Evolutionary conservation across 208 protist species (phyloP).

Genomic region (Wallacemonas sp.): DNA sequence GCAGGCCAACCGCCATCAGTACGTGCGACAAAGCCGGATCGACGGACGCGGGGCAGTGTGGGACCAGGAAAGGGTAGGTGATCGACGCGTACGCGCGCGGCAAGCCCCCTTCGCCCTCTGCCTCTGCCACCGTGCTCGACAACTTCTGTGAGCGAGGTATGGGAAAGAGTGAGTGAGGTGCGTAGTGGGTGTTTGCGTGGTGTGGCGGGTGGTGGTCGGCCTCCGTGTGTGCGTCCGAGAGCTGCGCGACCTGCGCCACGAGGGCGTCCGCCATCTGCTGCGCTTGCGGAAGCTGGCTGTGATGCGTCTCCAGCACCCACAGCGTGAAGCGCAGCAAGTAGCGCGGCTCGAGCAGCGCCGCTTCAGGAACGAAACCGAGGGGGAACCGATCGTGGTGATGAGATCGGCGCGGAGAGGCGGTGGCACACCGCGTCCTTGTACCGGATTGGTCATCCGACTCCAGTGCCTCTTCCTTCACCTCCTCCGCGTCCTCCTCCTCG

Average conservation of each 20-base stretch:
- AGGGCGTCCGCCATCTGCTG: not conserved
- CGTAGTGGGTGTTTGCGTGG: not conserved
- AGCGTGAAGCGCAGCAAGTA: slow-evolving; percentile 55
- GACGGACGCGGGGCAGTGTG: not conserved
- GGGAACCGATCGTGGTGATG: not conserved
- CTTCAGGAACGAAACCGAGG: slow-evolving; percentile 42
- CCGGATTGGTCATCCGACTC: too few species aligned
- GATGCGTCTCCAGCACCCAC: slow-evolving; percentile 32
- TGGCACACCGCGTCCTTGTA: too few species aligned
- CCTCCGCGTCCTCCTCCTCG: not conserved
- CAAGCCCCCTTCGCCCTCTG: not conserved
- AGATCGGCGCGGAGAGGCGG: not conserved
- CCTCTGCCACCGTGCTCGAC: not conserved
- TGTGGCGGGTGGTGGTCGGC: too few species aligned
- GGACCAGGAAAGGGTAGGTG: not conserved
- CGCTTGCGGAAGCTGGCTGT: slow-evolving; percentile 6
- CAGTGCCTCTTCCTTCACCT: not conserved
- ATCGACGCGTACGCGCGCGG: not conserved
- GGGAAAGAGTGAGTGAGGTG: not conserved
- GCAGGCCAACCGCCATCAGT: slow-evolving; percentile 3
- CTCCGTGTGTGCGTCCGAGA: too few species aligned
- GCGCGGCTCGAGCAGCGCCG: slow-evolving; percentile 49
- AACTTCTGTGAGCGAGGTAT: not conserved
- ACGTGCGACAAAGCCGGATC: slow-evolving; percentile 1
- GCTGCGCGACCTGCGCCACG: not conserved